Percentiles rank a stretch among this genome's conserved stretches.
These are phyloP conservation scores for Entelexis sorbosivorans DNA, from an alignment of 1,139 yeast genomes.

Conservation along the genomic window DNA sequence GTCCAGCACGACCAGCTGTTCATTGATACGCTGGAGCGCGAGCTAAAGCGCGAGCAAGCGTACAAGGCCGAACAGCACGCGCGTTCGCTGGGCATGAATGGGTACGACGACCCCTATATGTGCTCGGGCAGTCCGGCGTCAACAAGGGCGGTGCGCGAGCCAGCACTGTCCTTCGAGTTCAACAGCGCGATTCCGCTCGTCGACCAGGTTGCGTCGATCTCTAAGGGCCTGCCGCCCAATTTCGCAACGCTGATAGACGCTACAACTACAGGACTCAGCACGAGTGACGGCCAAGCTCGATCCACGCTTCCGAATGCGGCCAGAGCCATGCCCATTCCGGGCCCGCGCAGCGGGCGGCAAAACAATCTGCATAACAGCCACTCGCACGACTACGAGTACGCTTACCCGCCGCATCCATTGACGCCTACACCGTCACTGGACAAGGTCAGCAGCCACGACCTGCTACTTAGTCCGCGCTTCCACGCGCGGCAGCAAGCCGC, in stretches of 20 bases:
- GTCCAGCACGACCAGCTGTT: constrained; percentile 89
- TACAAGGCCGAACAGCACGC: constrained; percentile 20
- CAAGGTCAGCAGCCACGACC: not conserved
- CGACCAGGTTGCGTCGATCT: constrained; percentile 29
- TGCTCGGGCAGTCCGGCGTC: constrained; percentile 24
- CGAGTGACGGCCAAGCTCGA: not conserved
- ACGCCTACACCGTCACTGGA: not conserved
- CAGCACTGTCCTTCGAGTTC: constrained; percentile 36
- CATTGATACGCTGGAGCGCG: constrained; percentile 90
- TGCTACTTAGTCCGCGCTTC: not conserved
- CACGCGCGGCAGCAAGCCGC: not conserved
- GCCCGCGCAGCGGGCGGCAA: not conserved
- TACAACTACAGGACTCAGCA: not conserved
- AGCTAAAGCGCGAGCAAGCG: constrained; percentile 59
- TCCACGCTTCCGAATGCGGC: not conserved
- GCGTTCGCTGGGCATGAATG: not conserved
- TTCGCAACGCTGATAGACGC: constrained; percentile 2
- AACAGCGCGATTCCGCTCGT: constrained; percentile 31
- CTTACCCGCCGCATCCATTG: not conserved
- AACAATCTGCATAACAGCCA: not conserved
- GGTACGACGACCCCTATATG: not conserved
- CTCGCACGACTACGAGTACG: not conserved
- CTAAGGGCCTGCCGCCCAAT: not conserved
- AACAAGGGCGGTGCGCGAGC: constrained; percentile 35
- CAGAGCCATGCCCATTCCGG: not conserved